These are phyloP conservation scores for Boeremia exigua DNA, from an alignment of 2,329 filamentous ascomycete genomes.

Conservation along the genomic window DNA sequence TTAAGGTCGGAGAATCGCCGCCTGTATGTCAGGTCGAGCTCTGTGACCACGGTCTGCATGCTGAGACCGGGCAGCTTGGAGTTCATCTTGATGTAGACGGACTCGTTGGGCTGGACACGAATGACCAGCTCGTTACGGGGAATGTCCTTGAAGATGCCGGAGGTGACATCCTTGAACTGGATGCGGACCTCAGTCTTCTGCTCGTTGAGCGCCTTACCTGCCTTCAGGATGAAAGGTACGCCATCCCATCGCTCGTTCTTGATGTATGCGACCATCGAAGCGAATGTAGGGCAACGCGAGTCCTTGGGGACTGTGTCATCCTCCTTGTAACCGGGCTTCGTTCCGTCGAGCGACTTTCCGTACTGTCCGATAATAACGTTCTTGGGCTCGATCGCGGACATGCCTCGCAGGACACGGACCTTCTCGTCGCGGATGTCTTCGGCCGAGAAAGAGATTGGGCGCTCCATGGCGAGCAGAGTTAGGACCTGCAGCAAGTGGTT, in stretches of 20 bases:
- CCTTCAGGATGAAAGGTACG: slow-evolving; percentile 99
- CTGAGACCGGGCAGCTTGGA: slow-evolving; percentile 97
- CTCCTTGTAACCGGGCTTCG: slow-evolving; percentile 97
- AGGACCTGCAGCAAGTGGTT: slow-evolving; percentile 98
- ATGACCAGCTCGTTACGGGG: slow-evolving; percentile 99
- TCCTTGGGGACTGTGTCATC: slow-evolving; percentile 98
- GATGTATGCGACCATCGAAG: slow-evolving; percentile 95
- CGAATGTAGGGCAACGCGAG: slow-evolving; percentile 97
- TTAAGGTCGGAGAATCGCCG: slow-evolving; percentile 98
- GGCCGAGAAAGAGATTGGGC: slow-evolving; percentile 95
- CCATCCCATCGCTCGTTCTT: slow-evolving; percentile 99
- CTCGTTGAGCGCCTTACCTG: slow-evolving; percentile 97
- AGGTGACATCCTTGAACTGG: slow-evolving; percentile 99
- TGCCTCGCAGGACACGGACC: slow-evolving; percentile 91
- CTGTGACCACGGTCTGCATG: slow-evolving; percentile 99
- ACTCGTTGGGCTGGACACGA: slow-evolving; percentile 99
- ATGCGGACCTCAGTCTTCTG: slow-evolving; percentile 99
- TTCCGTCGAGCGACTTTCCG: slow-evolving; percentile 92
- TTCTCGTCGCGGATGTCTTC: slow-evolving; percentile 99
- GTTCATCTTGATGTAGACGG: slow-evolving; percentile 99
- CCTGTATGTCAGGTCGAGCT: slow-evolving; percentile 97
- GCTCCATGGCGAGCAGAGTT: slow-evolving; percentile 96
- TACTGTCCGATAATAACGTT: slow-evolving; percentile 99
- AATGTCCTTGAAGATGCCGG: slow-evolving; percentile 99
- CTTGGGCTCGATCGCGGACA: slow-evolving; percentile 95